phyloP scores from a whole-genome alignment of 2,329 filamentous ascomycete genomes.

The Hymenoscyphus infarciens region DNA sequence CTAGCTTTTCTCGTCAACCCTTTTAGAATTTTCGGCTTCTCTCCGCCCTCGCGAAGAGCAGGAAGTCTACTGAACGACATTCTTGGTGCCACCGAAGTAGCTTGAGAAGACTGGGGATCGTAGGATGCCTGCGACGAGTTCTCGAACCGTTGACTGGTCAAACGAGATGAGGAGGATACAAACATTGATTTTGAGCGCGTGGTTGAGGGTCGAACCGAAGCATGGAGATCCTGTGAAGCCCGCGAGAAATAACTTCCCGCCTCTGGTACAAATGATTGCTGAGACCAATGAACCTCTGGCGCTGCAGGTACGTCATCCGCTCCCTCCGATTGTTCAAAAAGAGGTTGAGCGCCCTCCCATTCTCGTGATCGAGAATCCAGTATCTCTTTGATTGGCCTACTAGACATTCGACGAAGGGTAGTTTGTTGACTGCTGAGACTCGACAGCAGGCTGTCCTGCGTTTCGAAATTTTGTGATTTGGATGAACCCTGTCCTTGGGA shows the following conservation, averaged over 20 bases:
- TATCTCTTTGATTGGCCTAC: background rate
- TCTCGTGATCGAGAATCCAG: background rate
- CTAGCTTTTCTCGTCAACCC: conserved; percentile 10
- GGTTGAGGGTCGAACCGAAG: background rate
- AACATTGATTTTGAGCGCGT: conserved; percentile 10
- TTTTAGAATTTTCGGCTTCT: background rate
- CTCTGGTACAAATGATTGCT: conserved; percentile 6
- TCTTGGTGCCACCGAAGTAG: background rate
- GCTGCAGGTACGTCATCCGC: background rate
- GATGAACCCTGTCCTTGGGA: background rate
- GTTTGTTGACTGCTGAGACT: background rate
- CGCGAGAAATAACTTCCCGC: conserved; percentile 6
- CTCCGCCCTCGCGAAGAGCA: background rate
- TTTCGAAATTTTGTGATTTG: background rate
- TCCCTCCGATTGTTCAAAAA: background rate
- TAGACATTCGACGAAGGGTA: background rate
- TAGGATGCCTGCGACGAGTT: background rate
- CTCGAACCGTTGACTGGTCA: background rate
- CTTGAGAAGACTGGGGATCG: background rate
- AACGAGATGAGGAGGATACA: background rate
- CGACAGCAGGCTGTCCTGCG: background rate
- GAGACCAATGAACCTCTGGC: conserved; percentile 6
- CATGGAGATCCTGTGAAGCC: conserved; percentile 11
- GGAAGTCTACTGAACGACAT: background rate
- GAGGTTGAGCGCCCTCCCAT: background rate